Percentiles rank a stretch among this genome's conserved stretches.
phyloP scores from a whole-genome alignment of 768 basidiomycete species.

The Lactarius deliciosus region DNA sequence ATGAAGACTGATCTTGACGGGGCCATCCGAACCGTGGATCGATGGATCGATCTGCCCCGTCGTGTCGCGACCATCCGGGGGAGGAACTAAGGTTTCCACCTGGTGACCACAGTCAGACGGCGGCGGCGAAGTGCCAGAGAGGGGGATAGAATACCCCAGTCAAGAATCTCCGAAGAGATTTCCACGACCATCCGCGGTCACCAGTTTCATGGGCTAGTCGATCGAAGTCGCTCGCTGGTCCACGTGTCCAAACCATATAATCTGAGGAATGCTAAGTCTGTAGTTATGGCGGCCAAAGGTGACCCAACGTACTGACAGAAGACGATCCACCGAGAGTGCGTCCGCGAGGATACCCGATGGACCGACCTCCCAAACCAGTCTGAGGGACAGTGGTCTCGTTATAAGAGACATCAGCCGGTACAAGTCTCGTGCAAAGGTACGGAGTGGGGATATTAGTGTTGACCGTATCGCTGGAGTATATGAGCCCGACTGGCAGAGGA shows the following conservation, averaged over 20 bases:
- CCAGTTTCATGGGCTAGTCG: slow-evolving; percentile 27
- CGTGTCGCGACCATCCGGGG: slow-evolving; percentile 28
- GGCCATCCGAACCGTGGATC: slow-evolving; percentile 32
- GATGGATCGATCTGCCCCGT: slow-evolving; percentile 30
- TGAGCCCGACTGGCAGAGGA: too few species aligned
- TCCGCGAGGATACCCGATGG: slow-evolving; percentile 28
- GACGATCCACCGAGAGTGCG: slow-evolving; percentile 28
- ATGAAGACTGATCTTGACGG: slow-evolving; percentile 30
- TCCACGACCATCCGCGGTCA: slow-evolving; percentile 31
- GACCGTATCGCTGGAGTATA: too few species aligned
- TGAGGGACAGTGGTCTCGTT: slow-evolving; percentile 30
- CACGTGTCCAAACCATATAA: slow-evolving; percentile 24
- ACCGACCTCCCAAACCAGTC: slow-evolving; percentile 15
- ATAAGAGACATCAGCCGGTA: not conserved
- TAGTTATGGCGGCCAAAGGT: not conserved
- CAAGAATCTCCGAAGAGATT: slow-evolving; percentile 15
- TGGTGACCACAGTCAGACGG: not conserved
- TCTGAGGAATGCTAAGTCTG: slow-evolving; percentile 6
- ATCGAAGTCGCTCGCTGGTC: slow-evolving; percentile 28
- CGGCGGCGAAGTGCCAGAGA: not conserved
- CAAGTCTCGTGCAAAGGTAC: too few species aligned
- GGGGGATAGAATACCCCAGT: not conserved
- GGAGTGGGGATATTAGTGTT: too few species aligned
- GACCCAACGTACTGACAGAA: slow-evolving; percentile 26
- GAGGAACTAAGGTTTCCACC: slow-evolving; percentile 9